These are phyloP conservation scores for Spirogloea muscicola DNA, from an alignment of 139 green algal species.

Conservation along the genomic window DNA sequence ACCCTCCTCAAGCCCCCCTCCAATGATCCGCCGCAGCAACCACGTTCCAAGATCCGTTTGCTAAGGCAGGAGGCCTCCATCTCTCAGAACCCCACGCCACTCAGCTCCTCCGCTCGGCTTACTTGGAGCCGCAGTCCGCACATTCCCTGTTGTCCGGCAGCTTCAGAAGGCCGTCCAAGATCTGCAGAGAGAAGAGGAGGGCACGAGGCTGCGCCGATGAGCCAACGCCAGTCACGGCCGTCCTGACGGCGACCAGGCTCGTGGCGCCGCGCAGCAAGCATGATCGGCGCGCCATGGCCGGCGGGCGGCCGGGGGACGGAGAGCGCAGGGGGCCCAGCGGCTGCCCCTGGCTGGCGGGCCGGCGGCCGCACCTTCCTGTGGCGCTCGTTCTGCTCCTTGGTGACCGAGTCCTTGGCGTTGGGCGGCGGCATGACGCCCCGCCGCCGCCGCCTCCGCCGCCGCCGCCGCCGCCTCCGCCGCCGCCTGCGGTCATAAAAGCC, in stretches of 20 bases:
- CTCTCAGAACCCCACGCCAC: neutral
- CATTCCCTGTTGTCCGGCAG: constrained; percentile 39
- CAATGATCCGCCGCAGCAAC: neutral
- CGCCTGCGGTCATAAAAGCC: too few species aligned
- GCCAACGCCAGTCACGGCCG: neutral
- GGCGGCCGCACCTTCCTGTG: constrained; percentile 36
- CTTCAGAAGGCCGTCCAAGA: constrained; percentile 42
- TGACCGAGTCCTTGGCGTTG: constrained; percentile 38
- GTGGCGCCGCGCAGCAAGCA: constrained; percentile 22
- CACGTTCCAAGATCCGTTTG: neutral
- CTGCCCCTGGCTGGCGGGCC: too few species aligned
- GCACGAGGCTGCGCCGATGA: neutral
- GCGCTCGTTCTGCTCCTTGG: constrained; percentile 45
- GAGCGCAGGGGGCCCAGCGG: too few species aligned
- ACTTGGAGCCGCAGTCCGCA: constrained; percentile 41
- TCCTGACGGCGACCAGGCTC: neutral
- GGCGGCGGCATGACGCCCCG: too few species aligned
- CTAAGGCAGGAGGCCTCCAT: constrained; percentile 9
- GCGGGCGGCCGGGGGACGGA: too few species aligned
- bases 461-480: too few species aligned
- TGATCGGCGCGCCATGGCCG: too few species aligned
- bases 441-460: too few species aligned
- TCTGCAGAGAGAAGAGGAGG: constrained; percentile 7
- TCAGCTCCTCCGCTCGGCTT: neutral
- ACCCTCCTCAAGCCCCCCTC: neutral